These are phyloP conservation scores for Ustilago tritici DNA, from an alignment of 1,284 basidiomycete genomes.

Conservation along the genomic window DNA sequence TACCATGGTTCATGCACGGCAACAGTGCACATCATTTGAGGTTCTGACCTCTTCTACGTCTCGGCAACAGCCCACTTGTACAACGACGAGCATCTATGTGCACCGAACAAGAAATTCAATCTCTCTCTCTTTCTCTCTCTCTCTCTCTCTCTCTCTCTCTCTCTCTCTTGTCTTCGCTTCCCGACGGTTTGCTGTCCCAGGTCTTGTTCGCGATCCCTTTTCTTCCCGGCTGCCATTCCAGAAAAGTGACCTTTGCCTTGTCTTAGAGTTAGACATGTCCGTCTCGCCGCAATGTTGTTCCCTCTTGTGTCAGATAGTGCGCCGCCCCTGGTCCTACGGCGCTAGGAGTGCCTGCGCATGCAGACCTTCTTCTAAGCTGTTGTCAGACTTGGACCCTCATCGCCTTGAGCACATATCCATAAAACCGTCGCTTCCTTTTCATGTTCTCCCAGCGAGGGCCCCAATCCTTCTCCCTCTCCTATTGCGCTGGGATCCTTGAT, in stretches of 20 bases:
- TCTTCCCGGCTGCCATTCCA: no score
- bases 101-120: background rate
- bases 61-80: background rate
- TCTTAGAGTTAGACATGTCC: background rate
- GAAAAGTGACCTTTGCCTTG: background rate
- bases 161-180: background rate
- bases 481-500: background rate
- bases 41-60: background rate
- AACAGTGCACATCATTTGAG: background rate
- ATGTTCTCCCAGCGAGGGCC: background rate
- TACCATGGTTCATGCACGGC: no score
- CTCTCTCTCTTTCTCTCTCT: no score
- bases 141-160: no score
- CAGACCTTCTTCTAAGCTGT: background rate
- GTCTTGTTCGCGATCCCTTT: background rate
- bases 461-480: background rate
- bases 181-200: background rate
- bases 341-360: background rate
- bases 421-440: slow-evolving; percentile 3
- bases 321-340: background rate
- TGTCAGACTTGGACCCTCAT: background rate
- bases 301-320: background rate
- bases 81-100: background rate
- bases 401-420: slow-evolving; percentile 2
- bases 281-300: background rate